These are phyloP conservation scores for Kazachstania psychrophila DNA, from an alignment of 805 yeast genomes.

Conservation along the genomic window DNA sequence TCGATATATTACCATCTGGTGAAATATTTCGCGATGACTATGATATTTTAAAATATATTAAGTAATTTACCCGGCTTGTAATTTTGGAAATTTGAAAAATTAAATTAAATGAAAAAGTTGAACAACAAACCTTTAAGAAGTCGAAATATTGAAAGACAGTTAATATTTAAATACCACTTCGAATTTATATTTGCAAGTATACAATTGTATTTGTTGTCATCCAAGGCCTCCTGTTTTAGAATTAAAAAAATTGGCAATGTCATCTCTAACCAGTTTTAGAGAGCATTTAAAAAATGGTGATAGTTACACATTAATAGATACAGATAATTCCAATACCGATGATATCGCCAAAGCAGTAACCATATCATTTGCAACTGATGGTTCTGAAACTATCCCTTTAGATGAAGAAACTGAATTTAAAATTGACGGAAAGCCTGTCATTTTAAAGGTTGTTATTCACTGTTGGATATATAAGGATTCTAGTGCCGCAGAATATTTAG, in stretches of 20 bases:
- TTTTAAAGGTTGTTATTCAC: slow-evolving; percentile 54
- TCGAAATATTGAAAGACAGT: too few relatives aligned
- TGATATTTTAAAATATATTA: too few relatives aligned
- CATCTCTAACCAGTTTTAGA: slow-evolving; percentile 10
- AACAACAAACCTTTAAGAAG: too few relatives aligned
- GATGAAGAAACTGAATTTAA: slow-evolving; percentile 46
- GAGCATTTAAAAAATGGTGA: slow-evolving; percentile 14
- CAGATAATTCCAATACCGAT: slow-evolving; percentile 20
- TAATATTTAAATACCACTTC: too few relatives aligned
- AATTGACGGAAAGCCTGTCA: slow-evolving; percentile 40
- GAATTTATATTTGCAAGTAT: too few relatives aligned
- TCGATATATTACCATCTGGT: too few relatives aligned
- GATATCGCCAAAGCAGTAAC: slow-evolving; percentile 32
- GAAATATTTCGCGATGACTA: too few relatives aligned
- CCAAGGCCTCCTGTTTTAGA: background rate
- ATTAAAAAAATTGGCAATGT: slow-evolving; percentile 4
- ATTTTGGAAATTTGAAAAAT: too few relatives aligned
- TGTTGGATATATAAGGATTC: slow-evolving; percentile 72
- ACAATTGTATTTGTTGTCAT: too few relatives aligned
- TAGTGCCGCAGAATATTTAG: slow-evolving; percentile 72
- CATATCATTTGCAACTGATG: slow-evolving; percentile 16
- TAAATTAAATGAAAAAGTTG: too few relatives aligned
- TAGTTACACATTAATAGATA: slow-evolving; percentile 11
- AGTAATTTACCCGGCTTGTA: too few relatives aligned
- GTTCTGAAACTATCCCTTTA: slow-evolving; percentile 26